A percentile compares a stretch with the other conserved stretches of the same genome.
phyloP scores from a whole-genome alignment of 345 rosid genomes.

The Microcos paniculata region DNA sequence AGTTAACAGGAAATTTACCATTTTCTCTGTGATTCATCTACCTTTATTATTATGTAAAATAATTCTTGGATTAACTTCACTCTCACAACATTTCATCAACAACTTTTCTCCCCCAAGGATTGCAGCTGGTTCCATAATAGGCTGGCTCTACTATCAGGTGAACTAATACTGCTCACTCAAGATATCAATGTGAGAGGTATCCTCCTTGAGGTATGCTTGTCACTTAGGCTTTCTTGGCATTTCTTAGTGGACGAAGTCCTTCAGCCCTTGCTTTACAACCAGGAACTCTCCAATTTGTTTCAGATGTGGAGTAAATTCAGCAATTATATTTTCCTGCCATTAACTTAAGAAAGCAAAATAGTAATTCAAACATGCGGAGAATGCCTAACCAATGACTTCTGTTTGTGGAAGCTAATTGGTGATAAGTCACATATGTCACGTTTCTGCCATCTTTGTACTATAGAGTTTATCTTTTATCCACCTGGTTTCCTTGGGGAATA shows the following conservation, averaged over 20 bases:
- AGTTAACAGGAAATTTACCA: conserved; percentile 14
- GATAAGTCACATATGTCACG: not conserved
- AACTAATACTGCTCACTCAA: conserved; percentile 36
- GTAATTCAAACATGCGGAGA: not conserved
- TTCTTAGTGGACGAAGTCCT: conserved; percentile 2
- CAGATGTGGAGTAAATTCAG: not conserved
- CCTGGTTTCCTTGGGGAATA: not conserved
- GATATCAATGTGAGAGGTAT: conserved; percentile 49
- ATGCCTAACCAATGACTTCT: not conserved
- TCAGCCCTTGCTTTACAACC: conserved; percentile 13
- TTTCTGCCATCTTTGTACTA: not conserved
- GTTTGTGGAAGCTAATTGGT: not conserved
- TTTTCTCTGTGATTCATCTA: conserved; percentile 24
- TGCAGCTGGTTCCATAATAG: conserved; percentile 45
- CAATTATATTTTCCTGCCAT: not conserved
- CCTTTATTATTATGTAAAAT: conserved; percentile 21
- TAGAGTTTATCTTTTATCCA: not conserved
- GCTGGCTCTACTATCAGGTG: conserved; percentile 39
- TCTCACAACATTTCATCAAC: conserved; percentile 26
- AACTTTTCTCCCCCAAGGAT: conserved; percentile 38
- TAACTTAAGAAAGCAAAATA: not conserved
- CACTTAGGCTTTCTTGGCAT: conserved; percentile 39
- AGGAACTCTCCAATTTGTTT: not conserved
- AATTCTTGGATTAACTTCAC: conserved; percentile 31
- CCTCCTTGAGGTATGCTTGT: conserved; percentile 65